Percentiles rank a stretch among this genome's conserved stretches.
These are phyloP conservation scores for Pichia gijzeniarum DNA, from an alignment of 805 yeast species.

Conservation along the genomic window DNA sequence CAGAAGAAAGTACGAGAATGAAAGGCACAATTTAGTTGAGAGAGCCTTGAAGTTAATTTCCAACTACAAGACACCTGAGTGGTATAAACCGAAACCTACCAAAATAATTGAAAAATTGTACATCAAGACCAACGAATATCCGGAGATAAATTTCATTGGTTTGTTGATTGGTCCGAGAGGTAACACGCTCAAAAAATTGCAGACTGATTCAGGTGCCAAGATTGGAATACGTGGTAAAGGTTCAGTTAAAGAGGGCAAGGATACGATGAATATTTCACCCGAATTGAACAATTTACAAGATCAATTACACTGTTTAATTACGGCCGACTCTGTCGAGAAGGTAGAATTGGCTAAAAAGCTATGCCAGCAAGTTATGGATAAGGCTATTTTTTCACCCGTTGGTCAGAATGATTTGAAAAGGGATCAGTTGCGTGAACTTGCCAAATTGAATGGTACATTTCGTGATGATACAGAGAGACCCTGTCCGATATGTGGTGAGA, in stretches of 20 bases:
- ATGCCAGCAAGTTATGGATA: constrained; percentile 69
- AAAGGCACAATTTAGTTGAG: constrained; percentile 74
- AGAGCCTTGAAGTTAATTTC: constrained; percentile 68
- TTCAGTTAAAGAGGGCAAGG: constrained; percentile 87
- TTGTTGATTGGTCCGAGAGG: constrained; percentile 93
- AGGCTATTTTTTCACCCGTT: constrained; percentile 83
- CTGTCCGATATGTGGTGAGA: constrained; percentile 59
- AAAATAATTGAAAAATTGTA: constrained; percentile 75
- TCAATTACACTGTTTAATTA: constrained; percentile 81
- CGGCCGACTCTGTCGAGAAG: constrained; percentile 74
- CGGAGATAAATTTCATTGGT: constrained; percentile 91
- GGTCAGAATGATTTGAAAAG: constrained; percentile 91
- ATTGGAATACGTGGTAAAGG: constrained; percentile 94
- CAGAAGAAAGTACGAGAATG: constrained; percentile 59
- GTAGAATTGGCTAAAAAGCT: constrained; percentile 67
- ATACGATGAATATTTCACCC: constrained; percentile 39
- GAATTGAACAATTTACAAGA: constrained; percentile 60
- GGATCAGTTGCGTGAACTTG: constrained; percentile 85
- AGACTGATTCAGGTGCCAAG: constrained; percentile 79
- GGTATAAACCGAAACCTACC: constrained; percentile 51
- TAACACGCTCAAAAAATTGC: constrained; percentile 72
- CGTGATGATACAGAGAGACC: constrained; percentile 61
- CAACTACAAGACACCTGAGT: constrained; percentile 70
- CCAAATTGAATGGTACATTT: constrained; percentile 89
- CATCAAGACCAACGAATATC: constrained; percentile 80